These are phyloP conservation scores for Debaryomycetaceae sp. DNA, from an alignment of 1,139 yeast species.

Conservation along the genomic window DNA sequence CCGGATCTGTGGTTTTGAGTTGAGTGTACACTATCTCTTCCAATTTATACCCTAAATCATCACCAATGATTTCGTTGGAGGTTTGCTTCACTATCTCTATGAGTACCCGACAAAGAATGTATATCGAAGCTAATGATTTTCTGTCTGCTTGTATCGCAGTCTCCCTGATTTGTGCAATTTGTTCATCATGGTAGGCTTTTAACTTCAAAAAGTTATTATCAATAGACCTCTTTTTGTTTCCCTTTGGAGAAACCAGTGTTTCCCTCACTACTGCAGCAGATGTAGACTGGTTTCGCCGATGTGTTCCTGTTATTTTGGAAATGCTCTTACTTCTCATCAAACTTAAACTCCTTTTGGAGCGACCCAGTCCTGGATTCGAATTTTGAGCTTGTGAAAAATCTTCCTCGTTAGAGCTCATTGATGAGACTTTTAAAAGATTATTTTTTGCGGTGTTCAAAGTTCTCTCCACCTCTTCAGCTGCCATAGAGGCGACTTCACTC, in stretches of 20 bases:
- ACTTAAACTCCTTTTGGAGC: slow-evolving; percentile 37
- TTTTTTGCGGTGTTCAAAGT: slow-evolving; percentile 22
- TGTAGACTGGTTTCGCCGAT: slow-evolving; percentile 39
- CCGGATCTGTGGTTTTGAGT: slow-evolving; percentile 82
- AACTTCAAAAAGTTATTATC: slow-evolving; percentile 20
- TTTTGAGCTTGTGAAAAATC: not conserved
- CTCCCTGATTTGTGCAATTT: slow-evolving; percentile 57
- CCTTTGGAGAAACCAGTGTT: slow-evolving; percentile 7
- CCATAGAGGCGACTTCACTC: slow-evolving; percentile 78
- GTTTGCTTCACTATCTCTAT: slow-evolving; percentile 92
- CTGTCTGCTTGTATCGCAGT: slow-evolving; percentile 82
- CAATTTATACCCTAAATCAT: slow-evolving; percentile 75
- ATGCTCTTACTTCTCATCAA: slow-evolving; percentile 41
- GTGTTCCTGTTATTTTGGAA: slow-evolving; percentile 27
- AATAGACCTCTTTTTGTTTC: slow-evolving; percentile 5
- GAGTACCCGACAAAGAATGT: slow-evolving; percentile 86
- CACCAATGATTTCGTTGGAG: slow-evolving; percentile 67
- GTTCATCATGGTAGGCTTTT: slow-evolving; percentile 30
- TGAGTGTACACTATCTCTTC: slow-evolving; percentile 95
- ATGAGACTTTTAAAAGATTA: slow-evolving; percentile 9
- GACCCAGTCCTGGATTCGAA: not conserved
- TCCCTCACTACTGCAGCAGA: slow-evolving; percentile 10
- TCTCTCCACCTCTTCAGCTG: slow-evolving; percentile 59
- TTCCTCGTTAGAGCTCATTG: not conserved
- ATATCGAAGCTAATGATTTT: slow-evolving; percentile 81